Percentiles rank a stretch among this genome's conserved stretches.
These are phyloP conservation scores for Phalaenopsis hybrid DNA, from an alignment of 116 monocot species.

Conservation along the genomic window DNA sequence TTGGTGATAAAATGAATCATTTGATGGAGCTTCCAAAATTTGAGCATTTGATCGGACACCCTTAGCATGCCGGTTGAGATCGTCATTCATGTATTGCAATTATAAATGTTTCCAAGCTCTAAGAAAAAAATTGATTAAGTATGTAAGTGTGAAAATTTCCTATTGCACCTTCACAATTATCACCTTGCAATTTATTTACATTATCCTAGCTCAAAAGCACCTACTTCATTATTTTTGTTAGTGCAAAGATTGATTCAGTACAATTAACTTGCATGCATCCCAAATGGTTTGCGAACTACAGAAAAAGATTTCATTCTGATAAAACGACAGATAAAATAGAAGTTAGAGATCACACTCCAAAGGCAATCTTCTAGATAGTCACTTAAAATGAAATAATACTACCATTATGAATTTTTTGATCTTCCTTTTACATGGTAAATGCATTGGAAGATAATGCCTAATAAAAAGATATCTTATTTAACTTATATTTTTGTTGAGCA, in stretches of 20 bases:
- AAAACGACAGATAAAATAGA: background rate
- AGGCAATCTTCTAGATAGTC: no score
- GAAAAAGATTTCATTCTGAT: constrained; percentile 22
- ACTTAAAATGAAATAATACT: no score
- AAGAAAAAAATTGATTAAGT: constrained; percentile 71
- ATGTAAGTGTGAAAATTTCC: constrained; percentile 33
- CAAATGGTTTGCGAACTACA: background rate
- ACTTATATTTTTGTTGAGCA: no score
- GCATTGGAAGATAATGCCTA: no score
- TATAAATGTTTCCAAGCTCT: constrained; percentile 70
- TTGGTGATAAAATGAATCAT: no score
- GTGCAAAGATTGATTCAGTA: background rate
- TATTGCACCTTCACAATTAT: background rate
- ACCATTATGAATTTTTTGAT: no score
- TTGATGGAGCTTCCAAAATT: no score
- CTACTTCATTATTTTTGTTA: background rate
- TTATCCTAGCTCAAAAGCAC: background rate
- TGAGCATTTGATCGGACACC: no score
- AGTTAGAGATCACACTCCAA: no score
- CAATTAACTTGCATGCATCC: background rate
- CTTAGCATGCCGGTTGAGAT: constrained; percentile 95
- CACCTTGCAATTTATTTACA: background rate
- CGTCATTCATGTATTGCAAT: constrained; percentile 95
- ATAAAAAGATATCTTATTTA: no score
- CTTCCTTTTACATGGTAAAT: no score